phyloP scores from a whole-genome alignment of 371 early-diverging fungal species.

The Cokeromyces recurvatus region DNA sequence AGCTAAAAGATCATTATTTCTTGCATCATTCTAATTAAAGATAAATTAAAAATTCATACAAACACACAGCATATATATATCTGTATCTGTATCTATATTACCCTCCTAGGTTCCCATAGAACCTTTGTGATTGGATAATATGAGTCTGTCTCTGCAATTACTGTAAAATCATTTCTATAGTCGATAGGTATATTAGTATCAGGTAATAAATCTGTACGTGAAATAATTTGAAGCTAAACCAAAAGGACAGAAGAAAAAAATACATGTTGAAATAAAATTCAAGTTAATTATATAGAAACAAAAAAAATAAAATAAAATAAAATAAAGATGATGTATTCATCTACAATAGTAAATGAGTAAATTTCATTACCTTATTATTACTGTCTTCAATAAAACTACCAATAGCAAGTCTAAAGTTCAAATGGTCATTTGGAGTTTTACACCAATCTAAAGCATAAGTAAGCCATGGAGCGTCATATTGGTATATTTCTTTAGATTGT shows the following conservation, averaged over 20 bases:
- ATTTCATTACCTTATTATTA: slow-evolving; percentile 64
- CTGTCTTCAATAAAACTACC: slow-evolving; percentile 82
- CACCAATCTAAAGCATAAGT: slow-evolving; percentile 89
- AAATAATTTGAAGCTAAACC: slow-evolving; percentile 57
- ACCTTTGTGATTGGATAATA: slow-evolving; percentile 89
- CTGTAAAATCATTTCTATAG: slow-evolving; percentile 60
- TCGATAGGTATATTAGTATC: slow-evolving; percentile 16
- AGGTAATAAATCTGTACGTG: slow-evolving; percentile 46
- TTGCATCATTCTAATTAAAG: slow-evolving; percentile 32
- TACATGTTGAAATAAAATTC: too few species aligned
- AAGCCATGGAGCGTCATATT: slow-evolving; percentile 81
- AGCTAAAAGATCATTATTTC: slow-evolving; percentile 70
- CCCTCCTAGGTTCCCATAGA: slow-evolving; percentile 82
- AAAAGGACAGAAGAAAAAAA: background rate
- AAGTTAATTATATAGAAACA: too few species aligned
- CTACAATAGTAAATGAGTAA: background rate
- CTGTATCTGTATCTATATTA: slow-evolving; percentile 18
- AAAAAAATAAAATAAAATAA: background rate
- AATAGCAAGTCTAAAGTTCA: slow-evolving; percentile 74
- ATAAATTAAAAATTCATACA: background rate
- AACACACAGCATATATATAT: too few species aligned
- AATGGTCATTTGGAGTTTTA: slow-evolving; percentile 55
- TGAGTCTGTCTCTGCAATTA: slow-evolving; percentile 75
- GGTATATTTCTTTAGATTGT: slow-evolving; percentile 71
- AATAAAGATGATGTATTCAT: background rate